These are phyloP conservation scores for Aspergillus egyptiacus DNA, from an alignment of 495 filamentous ascomycete genomes.

Conservation along the genomic window DNA sequence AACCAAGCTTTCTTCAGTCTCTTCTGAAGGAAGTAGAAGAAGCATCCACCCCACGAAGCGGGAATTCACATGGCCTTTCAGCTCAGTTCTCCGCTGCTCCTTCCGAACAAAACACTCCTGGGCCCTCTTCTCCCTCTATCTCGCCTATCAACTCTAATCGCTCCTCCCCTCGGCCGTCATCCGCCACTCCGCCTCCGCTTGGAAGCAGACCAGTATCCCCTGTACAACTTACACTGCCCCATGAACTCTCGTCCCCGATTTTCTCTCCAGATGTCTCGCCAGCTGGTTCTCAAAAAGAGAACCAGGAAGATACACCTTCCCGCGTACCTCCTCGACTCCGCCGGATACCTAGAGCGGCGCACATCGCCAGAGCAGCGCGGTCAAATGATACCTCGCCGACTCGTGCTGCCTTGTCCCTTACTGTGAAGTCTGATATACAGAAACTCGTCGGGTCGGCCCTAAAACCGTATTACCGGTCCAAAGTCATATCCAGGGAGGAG, in stretches of 20 bases:
- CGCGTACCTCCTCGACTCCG: slow-evolving; percentile 16
- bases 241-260: slow-evolving; percentile 55
- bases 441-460: slow-evolving; percentile 72
- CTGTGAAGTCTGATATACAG: slow-evolving; percentile 75
- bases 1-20: slow-evolving; percentile 69
- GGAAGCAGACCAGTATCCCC: slow-evolving; percentile 61
- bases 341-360: slow-evolving; percentile 32
- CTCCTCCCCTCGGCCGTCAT: slow-evolving; percentile 63
- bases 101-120: slow-evolving; percentile 44
- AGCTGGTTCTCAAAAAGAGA: slow-evolving; percentile 22
- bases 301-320: slow-evolving; percentile 12
- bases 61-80: slow-evolving; percentile 40
- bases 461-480: slow-evolving; percentile 65
- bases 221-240: slow-evolving; percentile 57
- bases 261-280: slow-evolving; percentile 48
- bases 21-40: slow-evolving; percentile 83
- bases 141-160: slow-evolving; percentile 65
- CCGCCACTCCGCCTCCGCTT: slow-evolving; percentile 67
- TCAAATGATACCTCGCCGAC: slow-evolving; percentile 53
- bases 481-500: slow-evolving; percentile 69
- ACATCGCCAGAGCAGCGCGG: slow-evolving; percentile 26
- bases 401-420: slow-evolving; percentile 53
- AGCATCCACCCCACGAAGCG: slow-evolving; percentile 51
- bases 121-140: slow-evolving; percentile 63
- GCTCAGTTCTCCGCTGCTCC: slow-evolving; percentile 41